Base-by-base conservation (phyloP, 805 yeast genomes). In the Citeromyces nyonsensis region DNA sequence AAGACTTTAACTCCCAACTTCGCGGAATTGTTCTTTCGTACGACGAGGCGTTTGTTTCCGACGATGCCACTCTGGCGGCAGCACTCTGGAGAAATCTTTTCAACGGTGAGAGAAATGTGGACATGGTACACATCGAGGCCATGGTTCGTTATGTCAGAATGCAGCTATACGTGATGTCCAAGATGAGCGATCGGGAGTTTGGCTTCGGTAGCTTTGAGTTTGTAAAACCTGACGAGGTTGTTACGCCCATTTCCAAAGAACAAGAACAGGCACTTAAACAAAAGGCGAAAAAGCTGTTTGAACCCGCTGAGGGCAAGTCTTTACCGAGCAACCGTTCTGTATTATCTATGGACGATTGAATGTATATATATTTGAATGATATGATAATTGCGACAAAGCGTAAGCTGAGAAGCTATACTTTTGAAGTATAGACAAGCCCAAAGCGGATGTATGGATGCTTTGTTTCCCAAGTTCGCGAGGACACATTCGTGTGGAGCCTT, bases 1-100 rank as follows among this genome's bases (percentile, higher is more conserved):
- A 84, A 51, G 95, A 85, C 48, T 86, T 82, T 56, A 83, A 86
- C 46, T 64, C 84, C 10, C 97, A 88, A 57, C 60, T 91, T 44
- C 69, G 88, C 51, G 99, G 99, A 30, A 66, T 80, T 27, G 78
- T 86, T 2, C 72, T 85, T 44, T 77, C 94, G 1, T 86, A 86
- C 47, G 99, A 91, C 56, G 97, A 91, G 56, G 96, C 88, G 0
- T 65, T 91, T 32, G 69, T 68, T 38, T 70, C 83, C 15, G 81
- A 81, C 38, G 94, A 84, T 53, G 67, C 75, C 14, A 74, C 83
- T 1, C 54, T 81, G 35, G 91, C 86, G 2, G 68, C 74, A 22
- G 88, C 93, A 1, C 49, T 80, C 24, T 81, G 93, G 93, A 74
- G 98, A 64, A 91, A 91, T 51, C 56, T 91, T 38, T 91, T 86